Base-by-base conservation (phyloP, 2,329 filamentous ascomycete species). In the Penicillium sp. region DNA sequence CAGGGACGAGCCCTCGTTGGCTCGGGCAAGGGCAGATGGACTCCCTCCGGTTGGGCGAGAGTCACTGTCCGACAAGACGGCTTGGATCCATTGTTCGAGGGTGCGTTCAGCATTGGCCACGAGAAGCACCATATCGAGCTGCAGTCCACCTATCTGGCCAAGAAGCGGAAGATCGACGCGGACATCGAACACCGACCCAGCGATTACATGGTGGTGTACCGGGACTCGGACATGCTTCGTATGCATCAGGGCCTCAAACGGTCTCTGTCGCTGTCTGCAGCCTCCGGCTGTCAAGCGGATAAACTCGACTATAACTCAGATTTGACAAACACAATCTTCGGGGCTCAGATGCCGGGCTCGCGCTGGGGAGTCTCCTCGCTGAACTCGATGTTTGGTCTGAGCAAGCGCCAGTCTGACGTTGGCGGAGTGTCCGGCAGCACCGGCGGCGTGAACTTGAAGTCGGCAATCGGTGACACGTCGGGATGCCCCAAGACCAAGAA, bases 401-500 rank as follows among this genome's bases (percentile, higher is more conserved):
- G 50, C 49, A 81, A 77, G 61, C 73, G 80, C 10, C 79, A 89
- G 64, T 76, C 81, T 16, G 87, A 91, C 58, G 78, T 80, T 43
- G 79, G 78, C 26, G 81, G 80, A 7, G 76, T 79, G 4, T 78
- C 79, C 10, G 86, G 87, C 43, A 90, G 89, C 58, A 81, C 85
- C 36, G 87, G 83, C 15, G 85, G 84, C 50, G 81, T 90, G 45
- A 93, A 96, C 60, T 71, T 97, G 52, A 74, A 78, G 21, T 77
- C 72, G 21, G 87, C 80, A 17, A 94, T 98, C 59, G 93, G 93
- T 33, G 84, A 79, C 43, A 86, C 85, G 0, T 62, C 70, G n/a
- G 93, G 93, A 36, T 98, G 93, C 62, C 91, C 91, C 4, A 83
- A 77, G 1, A 91, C 88, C n/a, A 81, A 89, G 52, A 94, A 86